A percentile compares a stretch with the other conserved stretches of the same genome.
Conservation (phyloP, 176 grass and related monocot species). For the Neostapfia colusana region DNA sequence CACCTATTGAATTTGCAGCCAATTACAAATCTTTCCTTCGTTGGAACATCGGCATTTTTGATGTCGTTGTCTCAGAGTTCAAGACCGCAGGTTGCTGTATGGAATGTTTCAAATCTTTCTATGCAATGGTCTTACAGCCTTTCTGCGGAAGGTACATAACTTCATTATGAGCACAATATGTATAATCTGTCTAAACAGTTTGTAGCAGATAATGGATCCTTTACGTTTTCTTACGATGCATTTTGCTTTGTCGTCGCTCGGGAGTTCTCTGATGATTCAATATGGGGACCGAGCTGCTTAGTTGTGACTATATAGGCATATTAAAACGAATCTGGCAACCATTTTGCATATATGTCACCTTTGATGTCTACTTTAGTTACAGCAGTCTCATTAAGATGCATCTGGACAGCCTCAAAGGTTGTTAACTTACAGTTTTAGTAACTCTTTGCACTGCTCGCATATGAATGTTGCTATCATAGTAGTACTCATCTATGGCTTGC, state of each 20-base stretch:
- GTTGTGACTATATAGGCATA: not conserved
- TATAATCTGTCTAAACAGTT: not conserved
- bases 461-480: not conserved
- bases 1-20: slow-evolving; percentile 54
- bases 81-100: slow-evolving; percentile 73
- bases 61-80: slow-evolving; percentile 66
- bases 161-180: not conserved
- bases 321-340: not conserved
- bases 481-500: not conserved
- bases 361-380: not conserved
- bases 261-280: slow-evolving; percentile 25
- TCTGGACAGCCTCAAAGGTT: slow-evolving; percentile 7
- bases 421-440: slow-evolving; percentile 18
- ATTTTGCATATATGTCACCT: not conserved
- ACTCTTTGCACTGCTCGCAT: not conserved
- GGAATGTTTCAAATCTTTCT: slow-evolving; percentile 75
- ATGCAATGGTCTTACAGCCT: slow-evolving; percentile 87
- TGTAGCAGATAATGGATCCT: slow-evolving; percentile 12
- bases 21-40: slow-evolving; percentile 66
- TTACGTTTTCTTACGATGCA: not conserved
- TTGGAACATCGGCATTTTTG: slow-evolving; percentile 68
- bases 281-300: not conserved
- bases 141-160: slow-evolving; percentile 71
- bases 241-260: not conserved
- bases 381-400: not conserved